These are phyloP conservation scores for Brassica incana DNA, from an alignment of 345 rosid species.

Conservation along the genomic window DNA sequence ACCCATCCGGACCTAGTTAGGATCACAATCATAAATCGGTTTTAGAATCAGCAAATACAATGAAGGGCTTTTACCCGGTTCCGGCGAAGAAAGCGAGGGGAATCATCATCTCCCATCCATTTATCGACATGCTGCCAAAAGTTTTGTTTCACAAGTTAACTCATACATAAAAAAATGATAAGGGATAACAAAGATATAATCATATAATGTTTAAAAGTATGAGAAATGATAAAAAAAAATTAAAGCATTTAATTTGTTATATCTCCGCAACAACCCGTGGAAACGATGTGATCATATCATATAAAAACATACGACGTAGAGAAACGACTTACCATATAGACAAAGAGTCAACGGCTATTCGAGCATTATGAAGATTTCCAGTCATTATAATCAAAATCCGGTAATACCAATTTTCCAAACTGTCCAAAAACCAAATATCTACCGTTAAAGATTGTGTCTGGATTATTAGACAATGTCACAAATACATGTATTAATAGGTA, in stretches of 20 bases:
- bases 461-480: neutral
- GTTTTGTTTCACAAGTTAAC: neutral
- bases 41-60: neutral
- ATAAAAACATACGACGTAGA: neutral
- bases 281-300: no score
- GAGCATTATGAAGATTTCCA: conserved; percentile 75
- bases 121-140: conserved; percentile 68
- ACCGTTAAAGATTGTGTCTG: neutral
- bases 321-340: conserved; percentile 65
- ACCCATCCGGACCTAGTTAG: neutral
- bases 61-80: conserved; percentile 51
- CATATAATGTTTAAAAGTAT: no score
- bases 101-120: conserved; percentile 90
- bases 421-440: conserved; percentile 25
- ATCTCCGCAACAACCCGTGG: no score
- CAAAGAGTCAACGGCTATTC: conserved; percentile 80
- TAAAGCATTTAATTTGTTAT: no score
- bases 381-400: conserved; percentile 77
- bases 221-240: no score
- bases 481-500: neutral
- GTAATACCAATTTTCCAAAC: conserved; percentile 93
- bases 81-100: conserved; percentile 84
- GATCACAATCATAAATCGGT: conserved; percentile 1
- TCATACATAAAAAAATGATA: neutral
- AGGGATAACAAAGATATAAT: neutral